phyloP scores from a whole-genome alignment of 2,329 filamentous ascomycete species.

The Blumeria hordei region DNA sequence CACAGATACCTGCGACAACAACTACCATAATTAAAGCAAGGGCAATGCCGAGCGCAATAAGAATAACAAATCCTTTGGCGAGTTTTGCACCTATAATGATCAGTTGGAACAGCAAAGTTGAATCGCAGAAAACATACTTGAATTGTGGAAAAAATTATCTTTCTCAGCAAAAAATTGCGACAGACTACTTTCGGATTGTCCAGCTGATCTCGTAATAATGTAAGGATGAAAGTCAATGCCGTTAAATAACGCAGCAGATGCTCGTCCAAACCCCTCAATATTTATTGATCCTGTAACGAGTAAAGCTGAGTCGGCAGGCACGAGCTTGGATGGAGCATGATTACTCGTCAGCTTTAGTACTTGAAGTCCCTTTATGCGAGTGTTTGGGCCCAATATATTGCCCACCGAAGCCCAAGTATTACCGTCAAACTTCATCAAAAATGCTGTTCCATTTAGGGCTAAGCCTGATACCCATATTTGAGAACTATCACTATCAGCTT shows the following conservation, averaged over 20 bases:
- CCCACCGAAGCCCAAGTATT: constrained; percentile 42
- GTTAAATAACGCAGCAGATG: constrained; percentile 71
- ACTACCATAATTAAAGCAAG: constrained; percentile 56
- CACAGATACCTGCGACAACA: constrained; percentile 47
- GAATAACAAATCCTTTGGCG: constrained; percentile 51
- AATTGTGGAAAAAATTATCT: constrained; percentile 44
- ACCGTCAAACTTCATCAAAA: constrained; percentile 63
- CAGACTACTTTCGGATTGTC: constrained; percentile 47
- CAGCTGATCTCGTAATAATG: constrained; percentile 45
- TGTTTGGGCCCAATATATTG: constrained; percentile 35
- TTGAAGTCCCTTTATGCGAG: constrained; percentile 56
- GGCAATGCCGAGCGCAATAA: constrained; percentile 59
- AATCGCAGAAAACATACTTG: constrained; percentile 24
- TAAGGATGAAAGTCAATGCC: constrained; percentile 60
- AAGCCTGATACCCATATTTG: constrained; percentile 68
- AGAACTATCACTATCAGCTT: constrained; percentile 45
- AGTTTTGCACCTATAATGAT: constrained; percentile 26
- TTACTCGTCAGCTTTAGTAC: constrained; percentile 46
- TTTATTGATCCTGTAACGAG: constrained; percentile 68
- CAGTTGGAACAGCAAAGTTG: constrained; percentile 6
- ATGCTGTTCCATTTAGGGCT: constrained; percentile 41
- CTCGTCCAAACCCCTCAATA: constrained; percentile 52
- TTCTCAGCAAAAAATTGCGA: constrained; percentile 67
- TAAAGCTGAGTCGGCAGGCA: constrained; percentile 45
- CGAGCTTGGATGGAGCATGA: constrained; percentile 38